Evolutionary conservation across 2,329 filamentous ascomycete genomes (phyloP).

Genomic region (Aspergillaceae sp.): DNA sequence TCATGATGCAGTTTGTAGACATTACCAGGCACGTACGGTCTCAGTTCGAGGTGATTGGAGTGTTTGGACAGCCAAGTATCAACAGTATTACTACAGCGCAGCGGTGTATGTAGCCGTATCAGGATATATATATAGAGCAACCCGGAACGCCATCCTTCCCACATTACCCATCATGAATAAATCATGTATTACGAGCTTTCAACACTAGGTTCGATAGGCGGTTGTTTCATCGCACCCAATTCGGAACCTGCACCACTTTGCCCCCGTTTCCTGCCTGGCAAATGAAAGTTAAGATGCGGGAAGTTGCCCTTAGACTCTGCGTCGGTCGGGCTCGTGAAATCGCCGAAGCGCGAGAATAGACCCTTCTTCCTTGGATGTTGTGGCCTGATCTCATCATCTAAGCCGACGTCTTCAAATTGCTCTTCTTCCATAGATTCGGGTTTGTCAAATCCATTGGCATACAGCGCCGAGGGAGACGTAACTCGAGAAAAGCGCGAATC

Average conservation of each 20-base stretch:
- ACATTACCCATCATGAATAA: background rate
- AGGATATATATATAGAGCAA: background rate
- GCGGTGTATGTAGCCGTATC: no score
- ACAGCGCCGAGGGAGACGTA: conserved; percentile 53
- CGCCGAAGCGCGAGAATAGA: conserved; percentile 67
- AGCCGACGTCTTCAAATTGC: conserved; percentile 79
- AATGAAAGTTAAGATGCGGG: conserved; percentile 53
- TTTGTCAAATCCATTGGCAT: conserved; percentile 49
- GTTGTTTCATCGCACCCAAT: conserved; percentile 53
- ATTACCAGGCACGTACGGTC: no score
- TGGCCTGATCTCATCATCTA: conserved; percentile 60
- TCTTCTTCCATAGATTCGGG: conserved; percentile 65
- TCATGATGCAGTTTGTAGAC: no score
- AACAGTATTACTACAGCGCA: no score
- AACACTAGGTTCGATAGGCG: conserved; percentile 8
- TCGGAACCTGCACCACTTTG: conserved; percentile 64
- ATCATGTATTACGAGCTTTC: conserved; percentile 13
- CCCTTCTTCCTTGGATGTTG: conserved; percentile 58
- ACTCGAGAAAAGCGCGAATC: conserved; percentile 63
- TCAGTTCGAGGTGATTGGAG: no score
- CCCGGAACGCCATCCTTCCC: background rate
- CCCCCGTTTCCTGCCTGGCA: conserved; percentile 63
- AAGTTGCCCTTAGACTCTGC: conserved; percentile 30
- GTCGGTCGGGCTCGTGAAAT: conserved; percentile 35
- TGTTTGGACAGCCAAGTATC: no score